These are phyloP conservation scores for Streptanthus diversifolius DNA, from an alignment of 345 rosid genomes.

Conservation along the genomic window DNA sequence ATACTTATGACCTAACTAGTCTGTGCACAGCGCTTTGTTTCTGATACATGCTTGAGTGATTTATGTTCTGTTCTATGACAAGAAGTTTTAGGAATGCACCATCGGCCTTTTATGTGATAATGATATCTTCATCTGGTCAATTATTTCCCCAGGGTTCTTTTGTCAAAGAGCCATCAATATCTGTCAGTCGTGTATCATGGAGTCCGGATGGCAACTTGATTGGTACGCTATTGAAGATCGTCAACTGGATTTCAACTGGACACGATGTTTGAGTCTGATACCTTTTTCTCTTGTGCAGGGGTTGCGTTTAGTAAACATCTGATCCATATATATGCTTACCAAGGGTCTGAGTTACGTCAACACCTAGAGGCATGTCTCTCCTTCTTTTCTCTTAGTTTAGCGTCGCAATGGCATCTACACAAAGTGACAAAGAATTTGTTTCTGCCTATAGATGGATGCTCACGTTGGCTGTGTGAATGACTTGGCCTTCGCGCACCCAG, in stretches of 20 bases:
- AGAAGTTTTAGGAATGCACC: background rate
- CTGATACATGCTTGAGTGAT: background rate
- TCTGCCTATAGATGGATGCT: slow-evolving; percentile 61
- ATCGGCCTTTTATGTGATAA: background rate
- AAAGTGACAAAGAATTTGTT: background rate
- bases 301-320: slow-evolving; percentile 68
- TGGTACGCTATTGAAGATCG: slow-evolving; percentile 40
- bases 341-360: slow-evolving; percentile 56
- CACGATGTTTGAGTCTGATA: slow-evolving; percentile 9
- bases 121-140: background rate
- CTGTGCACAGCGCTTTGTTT: background rate
- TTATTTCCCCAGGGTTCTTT: slow-evolving; percentile 40
- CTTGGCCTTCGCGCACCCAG: slow-evolving; percentile 58
- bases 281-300: slow-evolving; percentile 40
- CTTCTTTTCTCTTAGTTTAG: background rate
- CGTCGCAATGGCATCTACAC: background rate
- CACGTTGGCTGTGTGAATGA: slow-evolving; percentile 77
- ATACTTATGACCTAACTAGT: background rate
- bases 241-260: slow-evolving; percentile 11
- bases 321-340: slow-evolving; percentile 59
- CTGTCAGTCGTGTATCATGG: slow-evolving; percentile 64
- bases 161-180: slow-evolving; percentile 45
- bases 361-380: slow-evolving; percentile 50
- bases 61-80: slow-evolving; percentile 9
- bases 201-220: slow-evolving; percentile 64